phyloP scores from a whole-genome alignment of 1,284 basidiomycete genomes.

The Heterobasidion occidentale region DNA sequence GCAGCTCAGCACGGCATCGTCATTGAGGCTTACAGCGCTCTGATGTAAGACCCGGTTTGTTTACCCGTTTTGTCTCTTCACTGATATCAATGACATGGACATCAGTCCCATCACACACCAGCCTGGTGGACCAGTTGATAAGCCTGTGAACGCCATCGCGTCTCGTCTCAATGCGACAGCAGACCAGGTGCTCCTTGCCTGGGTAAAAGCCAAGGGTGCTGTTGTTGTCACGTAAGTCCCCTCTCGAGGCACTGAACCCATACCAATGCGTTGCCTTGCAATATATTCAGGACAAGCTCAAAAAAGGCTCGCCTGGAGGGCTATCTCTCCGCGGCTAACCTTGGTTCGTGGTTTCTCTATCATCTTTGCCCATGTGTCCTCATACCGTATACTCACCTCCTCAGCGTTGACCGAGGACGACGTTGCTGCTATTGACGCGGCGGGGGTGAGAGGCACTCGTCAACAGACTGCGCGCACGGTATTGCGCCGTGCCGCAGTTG shows the following conservation, averaged over 20 bases:
- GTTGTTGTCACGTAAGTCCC: constrained; percentile 56
- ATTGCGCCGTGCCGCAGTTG: constrained; percentile 15
- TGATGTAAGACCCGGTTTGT: constrained; percentile 35
- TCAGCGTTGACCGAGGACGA: constrained; percentile 28
- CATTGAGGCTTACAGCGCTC: constrained; percentile 65
- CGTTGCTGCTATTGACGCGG: constrained; percentile 32
- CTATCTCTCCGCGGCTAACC: constrained; percentile 43
- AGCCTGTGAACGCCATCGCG: constrained; percentile 48
- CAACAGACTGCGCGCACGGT: constrained; percentile 14
- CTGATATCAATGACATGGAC: not conserved
- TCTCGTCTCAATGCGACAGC: constrained; percentile 49
- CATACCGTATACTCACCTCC: constrained; percentile 1
- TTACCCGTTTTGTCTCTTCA: not conserved
- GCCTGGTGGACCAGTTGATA: constrained; percentile 71
- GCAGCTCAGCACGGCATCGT: constrained; percentile 54
- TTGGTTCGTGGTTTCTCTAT: constrained; percentile 26
- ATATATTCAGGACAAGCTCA: constrained; percentile 35
- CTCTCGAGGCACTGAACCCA: no score
- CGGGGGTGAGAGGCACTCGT: constrained; percentile 25
- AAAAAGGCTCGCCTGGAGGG: constrained; percentile 45
- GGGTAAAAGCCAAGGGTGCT: constrained; percentile 59
- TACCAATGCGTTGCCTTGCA: not conserved
- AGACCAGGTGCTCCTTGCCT: constrained; percentile 66
- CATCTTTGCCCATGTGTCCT: not conserved
- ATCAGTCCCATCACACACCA: constrained; percentile 55